Base-by-base conservation (phyloP, 2,329 filamentous ascomycete species). In the Trichoderma sp. region DNA sequence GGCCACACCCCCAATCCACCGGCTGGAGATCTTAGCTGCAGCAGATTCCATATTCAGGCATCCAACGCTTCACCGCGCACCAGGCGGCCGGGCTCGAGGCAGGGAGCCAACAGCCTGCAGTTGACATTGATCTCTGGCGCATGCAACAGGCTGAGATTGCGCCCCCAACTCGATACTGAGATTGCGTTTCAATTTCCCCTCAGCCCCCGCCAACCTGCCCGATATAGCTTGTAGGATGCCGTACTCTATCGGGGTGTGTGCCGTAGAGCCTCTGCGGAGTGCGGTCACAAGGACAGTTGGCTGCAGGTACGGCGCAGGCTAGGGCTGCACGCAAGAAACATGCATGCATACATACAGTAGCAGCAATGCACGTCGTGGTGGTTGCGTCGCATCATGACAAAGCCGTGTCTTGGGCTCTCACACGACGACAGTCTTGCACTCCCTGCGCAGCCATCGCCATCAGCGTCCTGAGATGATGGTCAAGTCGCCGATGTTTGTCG, bases 221-320 rank as follows among this genome's bases (percentile, higher is more conserved):
- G n/a, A 59, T 37, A 43, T 28, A 66, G 63, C 54, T 43, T 34
- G 11, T 51, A 66, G 32, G 32, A 34, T 28, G 24, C n/a, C 21
- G 49, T 58, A 28, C 52, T 46, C 37, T 30, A 56, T 61, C 59
- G 51, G 7, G 37, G 16, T 3, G 14, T 30, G 55, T 18, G 54
- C 30, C 30, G n/a, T 16, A 37, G 30, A 7, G 32, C 2, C 32
- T 26, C 34, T 66, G 63, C 63, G 49, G 26, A 26, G 26, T 66
- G 56, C 46, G 55, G 32, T 68, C 65, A 68, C 56, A 52, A 59
- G 65, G 43, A 32, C 65, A 46, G 21, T 21, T 21, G 56, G 65
- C 56, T 68, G 65, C 65, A 68, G 65, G 65, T 59, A 68, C 65
- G 43, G 65, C 43, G 56, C 65, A 60, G 16, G 46, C 56, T 68